Conservation (phyloP, 2,329 filamentous ascomycete genomes). For the Fusarium fracticaudum region DNA sequence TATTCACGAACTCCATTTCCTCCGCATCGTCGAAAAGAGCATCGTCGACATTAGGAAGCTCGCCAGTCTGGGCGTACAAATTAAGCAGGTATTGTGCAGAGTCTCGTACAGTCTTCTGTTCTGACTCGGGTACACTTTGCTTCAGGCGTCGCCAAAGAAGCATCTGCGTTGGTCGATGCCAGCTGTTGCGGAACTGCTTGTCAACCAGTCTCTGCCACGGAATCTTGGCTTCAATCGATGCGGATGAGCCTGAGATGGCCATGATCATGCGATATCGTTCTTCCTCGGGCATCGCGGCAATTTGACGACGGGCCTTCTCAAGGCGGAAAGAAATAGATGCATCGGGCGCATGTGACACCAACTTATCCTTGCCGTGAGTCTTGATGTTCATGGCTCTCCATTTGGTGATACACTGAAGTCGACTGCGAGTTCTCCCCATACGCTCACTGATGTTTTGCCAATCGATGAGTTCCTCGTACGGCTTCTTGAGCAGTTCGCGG, state of each 20-base stretch:
- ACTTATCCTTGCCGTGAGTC: conserved; percentile 46
- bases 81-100: conserved; percentile 50
- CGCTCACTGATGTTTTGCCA: conserved; percentile 72
- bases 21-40: conserved; percentile 45
- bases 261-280: conserved; percentile 58
- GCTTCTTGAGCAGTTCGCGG: conserved; percentile 47
- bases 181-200: conserved; percentile 51
- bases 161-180: conserved; percentile 50
- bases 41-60: conserved; percentile 47
- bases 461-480: conserved; percentile 66
- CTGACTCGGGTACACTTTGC: conserved; percentile 46
- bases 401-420: conserved; percentile 74
- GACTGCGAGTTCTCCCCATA: conserved; percentile 69
- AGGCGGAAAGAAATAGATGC: conserved; percentile 53
- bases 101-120: conserved; percentile 47
- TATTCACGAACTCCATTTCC: conserved; percentile 46
- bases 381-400: conserved; percentile 63
- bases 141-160: conserved; percentile 54
- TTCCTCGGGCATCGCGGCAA: conserved; percentile 53
- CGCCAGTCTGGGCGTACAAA: conserved; percentile 47
- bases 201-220: conserved; percentile 59
- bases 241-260: conserved; percentile 55
- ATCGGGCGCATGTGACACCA: conserved; percentile 46
- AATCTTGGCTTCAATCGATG: conserved; percentile 56
- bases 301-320: conserved; percentile 54